phyloP scores from a whole-genome alignment of 23 red algal genomes.

The Gracilariopsis chorda region DNA sequence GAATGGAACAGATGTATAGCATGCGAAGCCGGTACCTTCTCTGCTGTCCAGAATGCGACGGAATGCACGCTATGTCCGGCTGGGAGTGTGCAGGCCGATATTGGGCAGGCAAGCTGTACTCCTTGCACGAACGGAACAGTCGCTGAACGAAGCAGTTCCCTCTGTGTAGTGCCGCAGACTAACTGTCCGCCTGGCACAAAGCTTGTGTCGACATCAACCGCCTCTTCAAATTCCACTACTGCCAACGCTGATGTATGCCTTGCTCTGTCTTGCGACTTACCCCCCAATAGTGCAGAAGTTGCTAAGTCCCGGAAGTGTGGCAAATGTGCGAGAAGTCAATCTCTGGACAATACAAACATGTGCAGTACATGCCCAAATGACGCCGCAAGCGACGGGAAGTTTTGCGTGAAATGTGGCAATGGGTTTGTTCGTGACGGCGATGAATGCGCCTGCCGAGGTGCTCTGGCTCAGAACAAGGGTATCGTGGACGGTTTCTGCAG shows the following conservation, averaged over 20 bases:
- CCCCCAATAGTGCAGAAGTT: background rate
- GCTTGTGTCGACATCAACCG: background rate
- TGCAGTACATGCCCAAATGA: background rate
- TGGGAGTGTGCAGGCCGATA: background rate
- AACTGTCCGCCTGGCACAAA: background rate
- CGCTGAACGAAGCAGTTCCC: background rate
- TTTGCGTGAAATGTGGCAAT: background rate
- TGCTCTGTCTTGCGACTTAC: background rate
- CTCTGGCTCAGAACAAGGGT: background rate
- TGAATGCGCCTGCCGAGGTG: background rate
- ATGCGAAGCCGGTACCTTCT: background rate
- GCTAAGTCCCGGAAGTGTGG: background rate
- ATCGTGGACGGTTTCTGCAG: background rate
- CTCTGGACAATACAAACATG: background rate
- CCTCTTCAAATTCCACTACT: too few species aligned
- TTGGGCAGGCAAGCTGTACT: background rate
- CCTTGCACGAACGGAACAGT: background rate
- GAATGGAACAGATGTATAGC: background rate
- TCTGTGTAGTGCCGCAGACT: background rate
- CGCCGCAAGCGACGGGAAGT: background rate
- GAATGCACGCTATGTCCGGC: background rate
- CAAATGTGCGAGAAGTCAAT: background rate
- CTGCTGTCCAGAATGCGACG: background rate
- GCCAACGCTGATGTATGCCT: background rate
- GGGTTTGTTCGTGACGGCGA: background rate